Evolutionary conservation across 495 filamentous ascomycete genomes (phyloP), one percentile per base, ranked within the genome.

Genomic region (Trichoderma gamsii): DNA sequence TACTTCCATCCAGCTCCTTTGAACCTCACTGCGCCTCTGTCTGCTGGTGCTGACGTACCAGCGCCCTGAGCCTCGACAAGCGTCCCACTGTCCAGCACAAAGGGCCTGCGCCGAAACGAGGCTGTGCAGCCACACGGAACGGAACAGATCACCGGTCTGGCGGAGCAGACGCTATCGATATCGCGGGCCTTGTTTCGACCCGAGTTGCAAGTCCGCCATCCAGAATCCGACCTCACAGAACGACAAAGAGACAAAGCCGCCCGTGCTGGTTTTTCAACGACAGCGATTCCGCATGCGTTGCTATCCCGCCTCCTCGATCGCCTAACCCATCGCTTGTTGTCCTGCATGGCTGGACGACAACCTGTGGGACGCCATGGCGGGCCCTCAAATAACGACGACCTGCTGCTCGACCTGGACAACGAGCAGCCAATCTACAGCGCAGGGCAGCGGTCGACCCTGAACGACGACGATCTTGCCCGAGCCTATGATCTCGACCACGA

Each of bases 391-490:
- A 83, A 84, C 77, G 79, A 82, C 76, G 90, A 93, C 76, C 85
- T 92, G 67, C 79, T 90, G 59, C 85, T 97, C 74, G 89, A 94
- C 75, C 82, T 94, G 70, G 88, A 89, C 63, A 84, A 86, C 71
- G 82, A 87, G 35, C 85, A 87, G 68, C 86, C 91, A 18, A 75
- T 85, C 27, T 94, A 96, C 76, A 88, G 86, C 75, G 80, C 82
- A 63, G 92, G 91, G 18, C 86, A 89, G 72, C 82, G 84, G 52
- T 87, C 90, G 43, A 86, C 89, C 5, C 78, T 90, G 67, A 89
- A 88, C 75, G 92, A 97, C 76, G 89, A 95, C 64, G 85, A 90
- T 67, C 82, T 95, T 21, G 79, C 92, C 72, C 85, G 83, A 72
- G 84, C 85, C 38, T 92, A 89, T 78, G 82, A 88, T 71, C 85